Base-by-base conservation (phyloP, 345 rosid genomes). In the Odontarrhena argentea region DNA sequence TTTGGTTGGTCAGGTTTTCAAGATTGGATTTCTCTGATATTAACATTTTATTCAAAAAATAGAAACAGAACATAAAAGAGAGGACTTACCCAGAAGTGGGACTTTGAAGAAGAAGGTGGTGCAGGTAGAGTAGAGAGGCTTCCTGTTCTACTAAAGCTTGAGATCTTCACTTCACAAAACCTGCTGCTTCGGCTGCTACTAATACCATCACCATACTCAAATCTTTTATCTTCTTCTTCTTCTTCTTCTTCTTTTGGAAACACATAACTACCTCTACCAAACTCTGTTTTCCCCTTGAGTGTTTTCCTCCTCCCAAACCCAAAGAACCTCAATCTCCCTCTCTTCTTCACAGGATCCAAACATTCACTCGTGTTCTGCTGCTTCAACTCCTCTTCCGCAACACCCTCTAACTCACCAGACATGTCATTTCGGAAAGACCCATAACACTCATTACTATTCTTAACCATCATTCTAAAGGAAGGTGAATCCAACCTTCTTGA, bases 61-160 rank as follows among this genome's bases (percentile, higher is more conserved):
- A 18, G 42, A 40, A 35, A 30, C 43, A 60, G 46, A 60, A 52
- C 36, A 54, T 9, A 61, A 26, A 77, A 60, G 42, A 73, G 63
- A 60, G 51, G 32, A 79, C 80, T 74, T 68, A 87, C 97, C 97
- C 96, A 91, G 74, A 84, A 82, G 58, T 68, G 84, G 61, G 91
- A 67, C 71, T 80, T 55, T 78, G 42, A 67, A 54, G 67, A 36
- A 84, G 63, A 59, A 25, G 49, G 3, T 14, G 59, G 28, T 30
- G 38, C 14, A 67, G 72, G 68, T n/a, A 73, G 12, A 60, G 61
- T 12, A 73, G 73, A 66, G 57, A 67, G 66, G 80, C 88, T 90
- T 15, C 86, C 87, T 44, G 78, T 50, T 76, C 85, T 82, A 56
- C 54, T 77, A 28, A 82, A 71, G 40, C 51, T 77, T 24, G 75